These are phyloP conservation scores for Fusarium algeriense DNA, from an alignment of 2,329 filamentous ascomycete species.

Conservation along the genomic window DNA sequence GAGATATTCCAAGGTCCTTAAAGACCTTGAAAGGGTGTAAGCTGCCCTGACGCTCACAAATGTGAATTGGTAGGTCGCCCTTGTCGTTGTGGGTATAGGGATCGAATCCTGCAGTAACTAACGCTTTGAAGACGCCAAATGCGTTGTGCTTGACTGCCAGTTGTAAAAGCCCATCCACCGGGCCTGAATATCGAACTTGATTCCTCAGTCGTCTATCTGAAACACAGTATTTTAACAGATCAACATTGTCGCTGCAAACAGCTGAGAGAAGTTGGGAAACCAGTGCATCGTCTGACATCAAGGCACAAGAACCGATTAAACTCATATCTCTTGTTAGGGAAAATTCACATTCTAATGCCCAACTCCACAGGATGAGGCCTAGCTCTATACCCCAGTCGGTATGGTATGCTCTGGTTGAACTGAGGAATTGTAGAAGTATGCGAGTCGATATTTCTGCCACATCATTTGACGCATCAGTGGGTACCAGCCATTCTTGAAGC, in stretches of 20 bases:
- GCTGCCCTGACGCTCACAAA: neutral
- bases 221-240: neutral
- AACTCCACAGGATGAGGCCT: neutral
- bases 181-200: accelerated
- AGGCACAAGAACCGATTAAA: neutral
- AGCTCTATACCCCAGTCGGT: neutral
- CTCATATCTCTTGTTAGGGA: neutral
- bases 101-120: neutral
- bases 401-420: neutral
- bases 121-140: neutral
- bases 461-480: accelerated
- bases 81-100: accelerated
- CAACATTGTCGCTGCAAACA: neutral
- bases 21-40: accelerated
- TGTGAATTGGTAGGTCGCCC: neutral
- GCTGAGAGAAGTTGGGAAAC: neutral
- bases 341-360: neutral
- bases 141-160: neutral
- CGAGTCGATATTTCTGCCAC: neutral
- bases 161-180: neutral
- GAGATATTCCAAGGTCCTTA: neutral
- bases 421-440: neutral
- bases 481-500: neutral
- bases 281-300: neutral
- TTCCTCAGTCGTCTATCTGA: neutral